Conservation (phyloP, 768 basidiomycete species). For the Boletus rufocinnamomeus region DNA sequence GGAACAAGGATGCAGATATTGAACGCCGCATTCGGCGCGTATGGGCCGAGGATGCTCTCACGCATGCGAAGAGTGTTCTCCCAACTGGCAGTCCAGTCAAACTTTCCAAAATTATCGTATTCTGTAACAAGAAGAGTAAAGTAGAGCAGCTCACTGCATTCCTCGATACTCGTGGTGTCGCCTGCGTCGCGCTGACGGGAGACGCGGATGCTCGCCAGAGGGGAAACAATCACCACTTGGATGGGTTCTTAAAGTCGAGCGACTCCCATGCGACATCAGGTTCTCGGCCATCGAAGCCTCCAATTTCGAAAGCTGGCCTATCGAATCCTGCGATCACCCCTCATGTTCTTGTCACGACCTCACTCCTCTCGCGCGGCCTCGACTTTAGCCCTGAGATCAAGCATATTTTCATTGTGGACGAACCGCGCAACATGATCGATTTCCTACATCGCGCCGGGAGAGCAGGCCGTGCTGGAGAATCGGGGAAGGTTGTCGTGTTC, state of each 20-base stretch:
- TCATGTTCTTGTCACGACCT: conserved; percentile 84
- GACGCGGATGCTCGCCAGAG: conserved; percentile 55
- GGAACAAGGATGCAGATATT: conserved; percentile 80
- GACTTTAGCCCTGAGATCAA: conserved; percentile 80
- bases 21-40: conserved; percentile 70
- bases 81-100: conserved; percentile 24
- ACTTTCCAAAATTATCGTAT: conserved; percentile 74
- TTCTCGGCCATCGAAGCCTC: conserved; percentile 1
- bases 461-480: conserved; percentile 70
- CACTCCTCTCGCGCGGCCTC: conserved; percentile 85
- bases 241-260: conserved; percentile 59
- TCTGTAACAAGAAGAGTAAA: conserved; percentile 76
- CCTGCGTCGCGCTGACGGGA: conserved; percentile 66
- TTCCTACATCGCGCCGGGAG: conserved; percentile 91
- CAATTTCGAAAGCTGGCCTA: conserved; percentile 12
- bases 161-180: conserved; percentile 61
- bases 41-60: conserved; percentile 67
- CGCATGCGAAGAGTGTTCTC: conserved; percentile 28
- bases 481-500: conserved; percentile 75
- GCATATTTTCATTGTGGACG: conserved; percentile 86
- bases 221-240: conserved; percentile 77
- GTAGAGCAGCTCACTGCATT: conserved; percentile 62
- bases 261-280: neutral
- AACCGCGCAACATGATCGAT: conserved; percentile 88
- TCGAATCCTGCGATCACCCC: conserved; percentile 41